phyloP scores from a whole-genome alignment of 768 basidiomycete genomes.

The Roridomyces roridus region DNA sequence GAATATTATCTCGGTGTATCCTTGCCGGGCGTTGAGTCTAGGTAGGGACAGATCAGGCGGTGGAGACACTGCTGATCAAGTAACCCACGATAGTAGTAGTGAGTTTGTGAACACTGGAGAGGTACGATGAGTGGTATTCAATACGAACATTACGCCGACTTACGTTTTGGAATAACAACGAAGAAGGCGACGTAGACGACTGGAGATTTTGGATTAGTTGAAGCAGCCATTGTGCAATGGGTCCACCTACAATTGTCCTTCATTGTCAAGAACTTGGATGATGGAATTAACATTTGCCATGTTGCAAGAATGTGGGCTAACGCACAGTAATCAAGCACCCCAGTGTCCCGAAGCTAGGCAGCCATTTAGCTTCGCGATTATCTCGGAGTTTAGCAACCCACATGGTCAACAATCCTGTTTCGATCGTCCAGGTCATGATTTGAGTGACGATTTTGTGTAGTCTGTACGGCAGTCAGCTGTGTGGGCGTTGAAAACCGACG shows the following conservation, averaged over 20 bases:
- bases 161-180: not conserved
- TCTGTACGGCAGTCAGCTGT: not conserved
- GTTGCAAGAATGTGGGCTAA: too few relatives aligned
- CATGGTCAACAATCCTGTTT: not conserved
- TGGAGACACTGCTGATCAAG: too few relatives aligned
- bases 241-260: not conserved
- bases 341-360: not conserved
- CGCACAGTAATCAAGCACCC: not conserved
- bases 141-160: not conserved
- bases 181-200: not conserved
- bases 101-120: slow-evolving; percentile 1
- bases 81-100: not conserved
- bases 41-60: too few relatives aligned
- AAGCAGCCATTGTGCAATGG: not conserved
- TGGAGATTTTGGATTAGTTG: not conserved
- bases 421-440: slow-evolving; percentile 3
- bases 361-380: not conserved
- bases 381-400: not conserved
- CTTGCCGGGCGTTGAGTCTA: too few relatives aligned
- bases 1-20: too few relatives aligned
- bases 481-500: not conserved
- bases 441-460: not conserved
- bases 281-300: not conserved
- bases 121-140: not conserved
- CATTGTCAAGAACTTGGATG: not conserved